phyloP scores from a whole-genome alignment of 768 basidiomycete genomes.

The Naganishia vaughanmartiniae region DNA sequence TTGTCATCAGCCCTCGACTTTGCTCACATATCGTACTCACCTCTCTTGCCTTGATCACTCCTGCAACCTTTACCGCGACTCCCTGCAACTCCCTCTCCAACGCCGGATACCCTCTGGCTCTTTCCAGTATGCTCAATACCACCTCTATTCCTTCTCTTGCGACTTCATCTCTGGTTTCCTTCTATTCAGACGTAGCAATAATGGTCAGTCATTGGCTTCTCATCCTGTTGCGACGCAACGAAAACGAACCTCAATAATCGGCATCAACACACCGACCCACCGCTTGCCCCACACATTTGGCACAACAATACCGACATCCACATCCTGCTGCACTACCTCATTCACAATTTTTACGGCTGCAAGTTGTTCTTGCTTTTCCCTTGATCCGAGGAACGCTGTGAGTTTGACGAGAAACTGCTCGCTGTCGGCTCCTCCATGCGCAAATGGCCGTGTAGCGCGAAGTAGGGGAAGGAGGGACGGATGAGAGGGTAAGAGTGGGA shows the following conservation, averaged over 20 bases:
- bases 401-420: slow-evolving; percentile 1
- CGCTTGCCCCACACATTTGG: slow-evolving; percentile 21
- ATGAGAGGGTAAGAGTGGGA: slow-evolving; percentile 5
- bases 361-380: slow-evolving; percentile 1
- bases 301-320: slow-evolving; percentile 13
- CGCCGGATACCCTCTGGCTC: neutral
- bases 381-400: neutral
- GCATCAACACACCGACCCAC: slow-evolving; percentile 20
- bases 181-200: neutral
- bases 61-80: neutral
- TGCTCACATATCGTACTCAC: neutral
- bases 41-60: neutral
- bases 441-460: neutral
- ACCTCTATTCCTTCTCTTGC: neutral
- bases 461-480: slow-evolving; percentile 16
- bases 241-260: slow-evolving; percentile 9
- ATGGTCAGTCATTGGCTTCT: too few relatives aligned
- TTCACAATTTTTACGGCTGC: slow-evolving; percentile 10
- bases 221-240: neutral
- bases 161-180: neutral
- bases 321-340: slow-evolving; percentile 15
- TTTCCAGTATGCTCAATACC: neutral
- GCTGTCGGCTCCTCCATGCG: neutral
- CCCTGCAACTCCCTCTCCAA: slow-evolving; percentile 4
- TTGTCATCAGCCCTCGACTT: neutral